A percentile compares a stretch with the other conserved stretches of the same genome.
Conservation (phyloP, 129 eudicot species). For the Flaveria bidentis region DNA sequence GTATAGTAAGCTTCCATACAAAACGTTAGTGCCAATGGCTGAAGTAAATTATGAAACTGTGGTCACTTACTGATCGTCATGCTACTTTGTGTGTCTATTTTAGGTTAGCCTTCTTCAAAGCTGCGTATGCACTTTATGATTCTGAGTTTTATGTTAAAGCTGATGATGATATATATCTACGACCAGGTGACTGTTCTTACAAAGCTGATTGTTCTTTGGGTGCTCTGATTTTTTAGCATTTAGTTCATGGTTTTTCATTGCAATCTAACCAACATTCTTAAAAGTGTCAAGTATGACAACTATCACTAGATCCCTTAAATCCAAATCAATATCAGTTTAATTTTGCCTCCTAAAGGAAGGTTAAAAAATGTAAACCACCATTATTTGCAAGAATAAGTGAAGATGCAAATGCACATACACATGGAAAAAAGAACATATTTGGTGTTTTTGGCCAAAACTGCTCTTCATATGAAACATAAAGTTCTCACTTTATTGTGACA, state of each 20-base stretch:
- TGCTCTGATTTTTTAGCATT: slow-evolving; percentile 6
- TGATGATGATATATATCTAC: slow-evolving; percentile 69
- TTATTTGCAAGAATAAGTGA: not conserved
- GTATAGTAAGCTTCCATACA: slow-evolving; percentile 60
- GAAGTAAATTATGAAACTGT: slow-evolving; percentile 5
- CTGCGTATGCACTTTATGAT: slow-evolving; percentile 60
- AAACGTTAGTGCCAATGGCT: slow-evolving; percentile 52
- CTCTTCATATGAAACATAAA: not conserved
- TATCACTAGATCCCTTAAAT: not conserved
- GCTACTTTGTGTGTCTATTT: slow-evolving; percentile 25
- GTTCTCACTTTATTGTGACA: not conserved
- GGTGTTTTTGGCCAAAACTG: not conserved
- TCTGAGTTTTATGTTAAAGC: slow-evolving; percentile 74
- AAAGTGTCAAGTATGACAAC: not conserved
- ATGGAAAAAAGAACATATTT: not conserved
- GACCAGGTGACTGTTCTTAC: slow-evolving; percentile 50
- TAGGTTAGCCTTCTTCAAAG: slow-evolving; percentile 71
- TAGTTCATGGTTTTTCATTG: not conserved
- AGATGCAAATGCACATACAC: not conserved
- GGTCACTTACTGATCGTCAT: slow-evolving; percentile 2
- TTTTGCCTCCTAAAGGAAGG: not conserved
- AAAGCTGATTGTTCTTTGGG: slow-evolving; percentile 9
- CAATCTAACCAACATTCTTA: slow-evolving; percentile 3
- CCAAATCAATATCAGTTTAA: not conserved
- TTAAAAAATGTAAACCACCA: not conserved